Evolutionary conservation across 73 alveolate species (phyloP), one percentile per base, ranked within the genome.

Genomic region (Uronychia binucleata): DNA sequence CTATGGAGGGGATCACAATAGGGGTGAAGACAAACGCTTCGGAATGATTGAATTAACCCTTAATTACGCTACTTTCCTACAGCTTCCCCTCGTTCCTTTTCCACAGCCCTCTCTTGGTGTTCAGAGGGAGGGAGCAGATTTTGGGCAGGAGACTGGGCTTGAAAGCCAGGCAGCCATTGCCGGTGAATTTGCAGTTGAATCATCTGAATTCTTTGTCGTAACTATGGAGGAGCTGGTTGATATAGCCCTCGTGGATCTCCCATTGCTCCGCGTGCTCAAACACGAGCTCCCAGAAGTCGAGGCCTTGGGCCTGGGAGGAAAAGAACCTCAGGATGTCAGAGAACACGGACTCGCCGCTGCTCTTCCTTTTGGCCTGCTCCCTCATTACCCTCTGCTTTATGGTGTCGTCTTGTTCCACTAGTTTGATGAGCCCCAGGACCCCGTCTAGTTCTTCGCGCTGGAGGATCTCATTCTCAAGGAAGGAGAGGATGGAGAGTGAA

Each of bases 391-490:
- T 11, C 67, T 46, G 19, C 67, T 46, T 46, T 5, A 5, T 46
- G n/a, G 5, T 19, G 19, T 46, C 19, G n/a, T 19, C 67, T 46
- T 5, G 67, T 46, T 46, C 67, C 5, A 19, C 67, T 11, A 46
- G 5, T 19, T 46, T 46, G 67, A 46, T 46, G n/a, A 46, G 19
- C 5, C 67, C 19, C 67, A 91, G 80, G 28, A 91, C 77, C 75
- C 79, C 91, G 82, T 85, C 59, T 0, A 89, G 86, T 30, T 91
- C 96, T 11, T 89, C 92, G 13, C 81, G 92, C 28, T 91, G 28
- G 27, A 88, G 93, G 5, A 91, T 19, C 77, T 83, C 87, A 13
- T 81, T 34, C 59, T 91, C 87, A 0, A 87, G 81, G 79, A 57
- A 59, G 31, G 57, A 77, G 27, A 91, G 67, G 1, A 88, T 81